A percentile compares a stretch with the other conserved stretches of the same genome.
These are phyloP conservation scores for Calonectria ilicicola DNA, from an alignment of 2,329 filamentous ascomycete genomes.

Conservation along the genomic window DNA sequence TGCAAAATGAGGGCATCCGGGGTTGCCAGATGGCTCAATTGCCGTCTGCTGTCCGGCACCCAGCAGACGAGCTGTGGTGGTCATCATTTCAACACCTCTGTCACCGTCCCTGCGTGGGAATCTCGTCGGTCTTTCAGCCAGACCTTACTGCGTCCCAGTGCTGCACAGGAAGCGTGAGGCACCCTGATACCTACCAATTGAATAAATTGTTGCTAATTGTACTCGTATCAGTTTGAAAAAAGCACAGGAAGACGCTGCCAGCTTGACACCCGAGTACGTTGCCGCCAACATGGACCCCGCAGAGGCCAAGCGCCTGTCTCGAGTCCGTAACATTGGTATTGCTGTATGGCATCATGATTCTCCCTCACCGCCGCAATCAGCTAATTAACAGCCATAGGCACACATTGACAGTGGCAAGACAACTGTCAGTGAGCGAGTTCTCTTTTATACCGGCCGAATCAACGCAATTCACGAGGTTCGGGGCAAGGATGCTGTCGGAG, in stretches of 20 bases:
- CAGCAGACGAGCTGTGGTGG: constrained; percentile 42
- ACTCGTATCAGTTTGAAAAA: constrained; percentile 56
- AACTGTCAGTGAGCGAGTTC: constrained; percentile 93
- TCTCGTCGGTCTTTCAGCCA: constrained; percentile 49
- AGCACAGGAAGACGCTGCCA: constrained; percentile 64
- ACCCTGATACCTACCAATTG: not conserved
- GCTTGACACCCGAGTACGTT: constrained; percentile 69
- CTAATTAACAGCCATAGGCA: constrained; percentile 65
- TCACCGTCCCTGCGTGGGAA: constrained; percentile 37
- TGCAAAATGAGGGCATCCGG: constrained; percentile 54
- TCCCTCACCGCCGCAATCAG: not conserved
- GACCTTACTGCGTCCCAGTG: constrained; percentile 45
- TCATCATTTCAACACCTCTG: constrained; percentile 44
- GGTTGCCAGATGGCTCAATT: constrained; percentile 55
- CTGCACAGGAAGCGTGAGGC: constrained; percentile 57
- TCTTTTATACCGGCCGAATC: constrained; percentile 98
- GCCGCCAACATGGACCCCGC: constrained; percentile 84
- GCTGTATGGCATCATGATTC: constrained; percentile 67
- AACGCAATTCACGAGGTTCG: constrained; percentile 97
- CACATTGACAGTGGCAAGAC: constrained; percentile 99
- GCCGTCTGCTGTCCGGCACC: constrained; percentile 49
- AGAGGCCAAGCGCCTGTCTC: constrained; percentile 82
- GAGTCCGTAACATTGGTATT: constrained; percentile 97
- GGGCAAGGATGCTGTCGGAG: constrained; percentile 92
- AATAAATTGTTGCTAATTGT: constrained; percentile 28